These are phyloP conservation scores for Spergularia bocconei DNA, from an alignment of 148 eudicot species.

Conservation along the genomic window DNA sequence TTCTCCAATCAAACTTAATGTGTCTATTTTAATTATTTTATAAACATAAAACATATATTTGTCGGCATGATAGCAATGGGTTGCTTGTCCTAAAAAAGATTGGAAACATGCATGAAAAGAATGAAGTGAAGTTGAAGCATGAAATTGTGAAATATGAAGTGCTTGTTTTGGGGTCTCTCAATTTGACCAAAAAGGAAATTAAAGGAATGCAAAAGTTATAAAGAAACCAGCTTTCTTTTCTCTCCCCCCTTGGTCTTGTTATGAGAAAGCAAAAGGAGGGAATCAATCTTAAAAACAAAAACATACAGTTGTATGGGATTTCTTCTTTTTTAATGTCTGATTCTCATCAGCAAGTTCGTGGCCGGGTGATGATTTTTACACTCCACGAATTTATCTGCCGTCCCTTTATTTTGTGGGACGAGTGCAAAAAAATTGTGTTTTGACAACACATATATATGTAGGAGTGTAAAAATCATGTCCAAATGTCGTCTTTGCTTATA, in stretches of 20 bases:
- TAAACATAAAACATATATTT: neutral
- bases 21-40: no score
- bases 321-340: no score
- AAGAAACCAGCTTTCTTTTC: neutral
- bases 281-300: conserved; percentile 4
- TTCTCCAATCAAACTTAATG: no score
- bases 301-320: no score
- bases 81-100: neutral
- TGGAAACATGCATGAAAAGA: conserved; percentile 7
- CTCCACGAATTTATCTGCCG: no score
- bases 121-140: conserved; percentile 3
- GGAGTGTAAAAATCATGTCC: neutral
- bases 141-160: neutral
- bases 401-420: no score
- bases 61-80: neutral
- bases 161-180: neutral
- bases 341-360: no score
- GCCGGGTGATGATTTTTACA: no score
- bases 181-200: neutral
- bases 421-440: no score
- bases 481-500: no score
- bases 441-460: no score
- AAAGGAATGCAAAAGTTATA: conserved; percentile 2
- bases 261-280: conserved; percentile 16
- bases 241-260: conserved; percentile 1